Evolutionary conservation across 352 stramenopile genomes (phyloP), one percentile per base, ranked within the genome.

Genomic region (Phytophthora capsici): DNA sequence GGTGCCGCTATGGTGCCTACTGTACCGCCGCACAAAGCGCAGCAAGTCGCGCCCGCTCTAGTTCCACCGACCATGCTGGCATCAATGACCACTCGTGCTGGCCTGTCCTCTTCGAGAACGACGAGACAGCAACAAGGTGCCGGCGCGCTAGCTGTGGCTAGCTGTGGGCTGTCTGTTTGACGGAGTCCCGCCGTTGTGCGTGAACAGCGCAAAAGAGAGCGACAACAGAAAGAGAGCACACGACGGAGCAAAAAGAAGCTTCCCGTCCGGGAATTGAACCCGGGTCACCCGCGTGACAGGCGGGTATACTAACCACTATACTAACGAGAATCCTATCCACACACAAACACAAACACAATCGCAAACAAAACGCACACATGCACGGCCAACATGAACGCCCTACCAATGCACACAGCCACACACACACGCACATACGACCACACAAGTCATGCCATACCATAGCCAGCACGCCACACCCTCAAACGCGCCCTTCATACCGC

Each of bases 251-350:
- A 41, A 28, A 63, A 63, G 55, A 38, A 38, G 32, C 55, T 63
- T 63, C 55, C 55, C 43, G 55, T 63, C 55, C 55, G 55, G 55
- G 55, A 63, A 63, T 63, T 63, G 55, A 66, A 66, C 57, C 57
- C 57, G 57, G 47, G 57, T 58, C 57, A 66, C 57, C 57, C 57
- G 57, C 57, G 57, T 66, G 57, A 66, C 57, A 65, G 57, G 57
- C 47, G 48, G 57, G 57, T 64, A 64, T 64, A 64, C 57, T 64
- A 64, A 64, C 46, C 57, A 64, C 57, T 64, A 64, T 64, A 64
- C 57, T 64, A 64, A 64, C 57, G 57, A 64, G 57, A 64, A 64
- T 64, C 28, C 26, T 57, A 64, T 47, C 7, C 3, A 23, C 9
- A 46, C 34, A 2, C 28, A 25, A 28, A 26, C 1, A 25, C 23